Percentiles rank a stretch among this genome's conserved stretches.
phyloP scores from a whole-genome alignment of 2,329 filamentous ascomycete genomes.

The Aspergillus tubingensis region DNA sequence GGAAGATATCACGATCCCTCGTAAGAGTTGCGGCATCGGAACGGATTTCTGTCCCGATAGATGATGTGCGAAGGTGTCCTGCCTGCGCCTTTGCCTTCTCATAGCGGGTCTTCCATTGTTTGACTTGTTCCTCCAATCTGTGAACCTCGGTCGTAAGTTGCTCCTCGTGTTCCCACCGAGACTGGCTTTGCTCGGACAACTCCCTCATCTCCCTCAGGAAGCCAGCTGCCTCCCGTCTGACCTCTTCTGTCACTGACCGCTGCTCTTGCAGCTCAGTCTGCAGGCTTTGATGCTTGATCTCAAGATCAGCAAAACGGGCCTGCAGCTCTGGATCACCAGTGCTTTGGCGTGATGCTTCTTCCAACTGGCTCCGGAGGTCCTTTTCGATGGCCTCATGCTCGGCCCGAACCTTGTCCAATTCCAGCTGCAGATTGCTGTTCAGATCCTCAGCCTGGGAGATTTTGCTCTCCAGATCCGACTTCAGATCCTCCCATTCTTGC shows the following conservation, averaged over 20 bases:
- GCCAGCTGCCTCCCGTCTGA: constrained; percentile 76
- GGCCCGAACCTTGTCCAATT: constrained; percentile 71
- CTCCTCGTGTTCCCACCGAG: constrained; percentile 79
- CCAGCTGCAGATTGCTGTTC: constrained; percentile 76
- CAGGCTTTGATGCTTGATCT: constrained; percentile 66
- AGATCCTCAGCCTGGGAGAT: constrained; percentile 72
- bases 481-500: constrained; percentile 68
- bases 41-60: constrained; percentile 64
- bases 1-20: constrained; percentile 70
- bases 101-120: constrained; percentile 88
- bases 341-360: constrained; percentile 36
- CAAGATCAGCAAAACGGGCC: constrained; percentile 59
- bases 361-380: constrained; percentile 65
- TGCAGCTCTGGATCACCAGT: constrained; percentile 58
- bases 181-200: constrained; percentile 76
- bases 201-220: constrained; percentile 88
- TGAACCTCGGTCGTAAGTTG: constrained; percentile 74
- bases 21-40: constrained; percentile 53
- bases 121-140: constrained; percentile 76
- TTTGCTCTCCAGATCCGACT: constrained; percentile 69
- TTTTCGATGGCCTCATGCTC: constrained; percentile 67
- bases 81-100: constrained; percentile 85
- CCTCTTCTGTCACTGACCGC: constrained; percentile 80
- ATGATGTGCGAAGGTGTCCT: constrained; percentile 76
- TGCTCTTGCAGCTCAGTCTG: constrained; percentile 69